Conservation (phyloP, 805 yeast genomes). For the Kluyveromyces aestuarii region DNA sequence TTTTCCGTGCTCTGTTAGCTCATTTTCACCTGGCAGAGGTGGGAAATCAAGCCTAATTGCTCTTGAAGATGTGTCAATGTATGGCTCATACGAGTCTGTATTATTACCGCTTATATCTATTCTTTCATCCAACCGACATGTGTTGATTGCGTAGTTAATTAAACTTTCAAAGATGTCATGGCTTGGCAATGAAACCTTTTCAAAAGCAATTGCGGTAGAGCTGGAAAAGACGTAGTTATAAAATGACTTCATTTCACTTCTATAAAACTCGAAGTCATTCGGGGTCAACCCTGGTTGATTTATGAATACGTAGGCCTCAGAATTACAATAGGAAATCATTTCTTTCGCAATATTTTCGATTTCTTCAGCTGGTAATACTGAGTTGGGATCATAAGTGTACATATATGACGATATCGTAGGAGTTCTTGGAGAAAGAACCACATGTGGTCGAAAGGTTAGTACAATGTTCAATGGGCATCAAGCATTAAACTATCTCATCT, state of each 20-base stretch:
- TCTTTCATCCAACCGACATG: slow-evolving; percentile 18
- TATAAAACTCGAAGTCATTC: slow-evolving; percentile 37
- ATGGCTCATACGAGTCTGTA: slow-evolving; percentile 41
- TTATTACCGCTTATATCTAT: slow-evolving; percentile 26
- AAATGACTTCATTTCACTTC: slow-evolving; percentile 37
- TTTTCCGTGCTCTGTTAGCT: slow-evolving; percentile 15
- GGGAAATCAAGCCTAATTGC: slow-evolving; percentile 52
- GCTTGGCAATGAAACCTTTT: slow-evolving; percentile 34
- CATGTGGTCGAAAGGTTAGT: background rate
- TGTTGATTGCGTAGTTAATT: slow-evolving; percentile 9
- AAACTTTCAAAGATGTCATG: slow-evolving; percentile 14
- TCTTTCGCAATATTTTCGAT: slow-evolving; percentile 25
- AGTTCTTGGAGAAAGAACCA: background rate
- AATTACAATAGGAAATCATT: slow-evolving; percentile 34
- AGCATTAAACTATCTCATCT: background rate
- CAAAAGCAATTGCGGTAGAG: slow-evolving; percentile 55
- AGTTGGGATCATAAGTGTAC: slow-evolving; percentile 9
- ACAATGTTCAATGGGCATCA: background rate
- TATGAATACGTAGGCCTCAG: slow-evolving; percentile 50
- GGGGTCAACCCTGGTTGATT: slow-evolving; percentile 44
- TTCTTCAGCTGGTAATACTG: slow-evolving; percentile 17
- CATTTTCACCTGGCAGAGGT: slow-evolving; percentile 33
- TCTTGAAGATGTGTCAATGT: slow-evolving; percentile 55
- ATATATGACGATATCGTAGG: slow-evolving; percentile 6
- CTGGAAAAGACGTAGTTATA: slow-evolving; percentile 43